phyloP scores from a whole-genome alignment of 495 filamentous ascomycete species.

The Wilcoxina mikolae region DNA sequence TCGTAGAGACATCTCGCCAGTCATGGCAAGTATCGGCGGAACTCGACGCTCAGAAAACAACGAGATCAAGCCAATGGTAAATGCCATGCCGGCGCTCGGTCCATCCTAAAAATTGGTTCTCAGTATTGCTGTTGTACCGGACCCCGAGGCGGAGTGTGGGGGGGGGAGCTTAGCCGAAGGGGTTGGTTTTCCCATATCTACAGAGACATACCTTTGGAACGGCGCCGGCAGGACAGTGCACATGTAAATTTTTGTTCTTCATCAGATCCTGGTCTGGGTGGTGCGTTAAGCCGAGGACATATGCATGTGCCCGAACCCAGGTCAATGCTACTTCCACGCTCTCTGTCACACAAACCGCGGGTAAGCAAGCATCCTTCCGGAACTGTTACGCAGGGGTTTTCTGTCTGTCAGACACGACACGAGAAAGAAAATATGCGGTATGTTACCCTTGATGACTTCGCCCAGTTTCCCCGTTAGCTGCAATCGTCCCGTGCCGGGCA shows the following conservation, averaged over 20 bases:
- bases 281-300: constrained; percentile 68
- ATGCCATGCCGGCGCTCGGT: constrained; percentile 75
- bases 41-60: constrained; percentile 81
- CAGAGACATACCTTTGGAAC: constrained; percentile 59
- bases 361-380: not conserved
- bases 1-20: constrained; percentile 79
- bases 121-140: not conserved
- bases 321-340: constrained; percentile 88
- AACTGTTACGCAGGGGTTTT: not conserved
- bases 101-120: constrained; percentile 29
- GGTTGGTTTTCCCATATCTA: not conserved
- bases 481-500: constrained; percentile 84
- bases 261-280: constrained; percentile 82
- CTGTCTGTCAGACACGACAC: constrained; percentile 23
- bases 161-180: not conserved
- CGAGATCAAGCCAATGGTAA: constrained; percentile 84
- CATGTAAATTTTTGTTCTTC: constrained; percentile 86
- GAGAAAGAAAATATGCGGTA: constrained; percentile 13
- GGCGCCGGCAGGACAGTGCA: constrained; percentile 88
- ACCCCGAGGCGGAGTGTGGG: not conserved
- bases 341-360: constrained; percentile 35
- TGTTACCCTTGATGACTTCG: constrained; percentile 72
- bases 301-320: constrained; percentile 96
- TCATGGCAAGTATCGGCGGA: constrained; percentile 91
- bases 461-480: constrained; percentile 98